phyloP scores from a whole-genome alignment of 2,329 filamentous ascomycete species.

The Stemphylium vesicarium region DNA sequence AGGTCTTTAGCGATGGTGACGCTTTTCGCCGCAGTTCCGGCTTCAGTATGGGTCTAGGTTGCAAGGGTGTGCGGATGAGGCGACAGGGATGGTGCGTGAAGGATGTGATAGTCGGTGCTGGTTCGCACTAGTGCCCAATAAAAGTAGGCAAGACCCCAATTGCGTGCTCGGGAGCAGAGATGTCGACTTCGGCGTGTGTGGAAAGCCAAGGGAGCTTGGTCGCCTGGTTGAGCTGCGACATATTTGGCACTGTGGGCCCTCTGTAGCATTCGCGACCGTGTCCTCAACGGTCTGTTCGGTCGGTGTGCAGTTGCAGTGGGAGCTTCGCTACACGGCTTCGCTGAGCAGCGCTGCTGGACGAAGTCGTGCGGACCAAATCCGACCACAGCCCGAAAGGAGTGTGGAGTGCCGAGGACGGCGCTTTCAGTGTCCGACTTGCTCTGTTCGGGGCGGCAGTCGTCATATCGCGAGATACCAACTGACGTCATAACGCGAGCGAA shows the following conservation, averaged over 20 bases:
- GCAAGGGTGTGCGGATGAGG: constrained; percentile 33
- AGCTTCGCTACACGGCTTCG: too few species aligned
- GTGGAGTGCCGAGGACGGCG: background rate
- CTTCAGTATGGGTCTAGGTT: constrained; percentile 20
- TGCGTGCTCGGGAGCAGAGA: constrained; percentile 43
- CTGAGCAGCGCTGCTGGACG: background rate
- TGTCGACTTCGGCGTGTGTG: constrained; percentile 30
- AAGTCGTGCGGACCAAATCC: background rate
- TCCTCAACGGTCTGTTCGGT: background rate
- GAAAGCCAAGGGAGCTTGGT: constrained; percentile 7
- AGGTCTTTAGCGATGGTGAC: constrained; percentile 11
- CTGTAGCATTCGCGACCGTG: background rate
- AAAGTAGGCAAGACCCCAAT: constrained; percentile 21
- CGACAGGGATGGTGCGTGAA: constrained; percentile 35
- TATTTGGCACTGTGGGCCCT: background rate
- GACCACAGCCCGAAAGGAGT: background rate
- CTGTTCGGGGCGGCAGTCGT: background rate
- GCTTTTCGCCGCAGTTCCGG: constrained; percentile 23
- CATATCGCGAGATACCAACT: constrained; percentile 1
- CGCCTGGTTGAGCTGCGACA: background rate
- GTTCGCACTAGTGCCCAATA: constrained; percentile 31
- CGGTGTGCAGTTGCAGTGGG: background rate
- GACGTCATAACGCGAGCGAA: constrained; percentile 9
- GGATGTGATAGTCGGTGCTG: constrained; percentile 26
- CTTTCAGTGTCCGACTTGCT: background rate